Conservation (phyloP, 306 rosid genomes). For the Cucurbita ficifolia region DNA sequence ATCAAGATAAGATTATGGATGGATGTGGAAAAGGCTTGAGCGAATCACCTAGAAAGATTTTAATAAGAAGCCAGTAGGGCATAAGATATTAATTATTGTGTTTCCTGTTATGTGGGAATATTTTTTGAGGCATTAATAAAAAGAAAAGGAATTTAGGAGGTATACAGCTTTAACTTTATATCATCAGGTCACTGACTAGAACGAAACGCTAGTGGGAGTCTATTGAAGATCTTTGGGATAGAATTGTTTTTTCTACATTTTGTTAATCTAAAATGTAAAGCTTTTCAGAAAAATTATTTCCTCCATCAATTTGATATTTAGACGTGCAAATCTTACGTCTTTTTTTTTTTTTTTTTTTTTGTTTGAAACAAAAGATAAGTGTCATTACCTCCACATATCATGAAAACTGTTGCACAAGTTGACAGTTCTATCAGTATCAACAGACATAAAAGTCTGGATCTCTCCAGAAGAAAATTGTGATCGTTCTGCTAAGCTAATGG, state of each 20-base stretch:
- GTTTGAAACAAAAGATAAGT: constrained; percentile 2
- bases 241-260: not conserved
- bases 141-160: not conserved
- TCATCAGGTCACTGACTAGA: not conserved
- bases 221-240: not conserved
- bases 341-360: too few relatives aligned
- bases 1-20: not conserved
- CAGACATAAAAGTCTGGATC: constrained; percentile 92
- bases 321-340: not conserved
- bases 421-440: constrained; percentile 86
- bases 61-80: not conserved
- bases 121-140: not conserved
- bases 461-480: constrained; percentile 82
- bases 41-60: not conserved
- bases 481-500: constrained; percentile 63
- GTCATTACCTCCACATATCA: constrained; percentile 76
- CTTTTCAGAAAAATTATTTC: not conserved
- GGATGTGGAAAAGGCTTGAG: not conserved
- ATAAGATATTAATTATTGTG: not conserved
- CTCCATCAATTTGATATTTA: not conserved
- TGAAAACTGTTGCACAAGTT: constrained; percentile 81
- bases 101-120: not conserved
- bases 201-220: not conserved
- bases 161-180: not conserved
- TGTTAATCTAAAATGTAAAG: not conserved